These are phyloP conservation scores for Rhizophlyctis rosea DNA, from an alignment of 192 early-diverging fungal species.

Conservation along the genomic window DNA sequence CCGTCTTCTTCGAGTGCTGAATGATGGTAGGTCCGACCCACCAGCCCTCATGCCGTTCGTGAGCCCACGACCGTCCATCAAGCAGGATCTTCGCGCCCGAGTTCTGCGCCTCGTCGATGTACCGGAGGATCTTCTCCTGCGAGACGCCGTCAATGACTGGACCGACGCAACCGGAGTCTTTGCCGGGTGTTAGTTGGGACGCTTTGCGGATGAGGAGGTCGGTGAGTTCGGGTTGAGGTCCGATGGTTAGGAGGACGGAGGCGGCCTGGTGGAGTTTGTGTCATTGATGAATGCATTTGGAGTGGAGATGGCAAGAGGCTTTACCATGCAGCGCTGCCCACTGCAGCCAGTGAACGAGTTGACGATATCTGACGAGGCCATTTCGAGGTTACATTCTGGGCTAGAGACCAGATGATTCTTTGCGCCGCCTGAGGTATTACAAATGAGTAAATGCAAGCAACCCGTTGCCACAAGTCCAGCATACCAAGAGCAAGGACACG, in stretches of 20 bases:
- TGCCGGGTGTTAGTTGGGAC: slow-evolving; percentile 49
- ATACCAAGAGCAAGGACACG: too few relatives aligned
- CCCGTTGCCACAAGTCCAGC: too few relatives aligned
- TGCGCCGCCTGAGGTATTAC: too few relatives aligned
- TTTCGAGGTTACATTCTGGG: too few relatives aligned
- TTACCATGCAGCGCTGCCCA: too few relatives aligned
- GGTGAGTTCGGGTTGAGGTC: slow-evolving; percentile 64
- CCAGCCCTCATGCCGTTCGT: slow-evolving; percentile 45
- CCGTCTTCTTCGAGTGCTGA: slow-evolving; percentile 51
- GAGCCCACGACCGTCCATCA: slow-evolving; percentile 57
- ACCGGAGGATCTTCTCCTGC: slow-evolving; percentile 58
- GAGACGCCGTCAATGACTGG: slow-evolving; percentile 72
- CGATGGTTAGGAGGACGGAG: slow-evolving; percentile 67
- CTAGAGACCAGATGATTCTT: too few relatives aligned
- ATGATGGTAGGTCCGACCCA: slow-evolving; percentile 76
- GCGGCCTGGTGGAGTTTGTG: too few relatives aligned
- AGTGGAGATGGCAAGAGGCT: too few relatives aligned
- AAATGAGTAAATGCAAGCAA: too few relatives aligned
- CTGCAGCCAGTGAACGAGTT: too few relatives aligned
- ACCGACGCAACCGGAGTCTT: slow-evolving; percentile 53
- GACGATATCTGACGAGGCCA: too few relatives aligned
- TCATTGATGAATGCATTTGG: too few relatives aligned
- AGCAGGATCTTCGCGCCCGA: slow-evolving; percentile 63
- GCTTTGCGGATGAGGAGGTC: slow-evolving; percentile 59
- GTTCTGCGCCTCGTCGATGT: slow-evolving; percentile 54